These are phyloP conservation scores for Lachancea thermotolerans DNA, from an alignment of 805 yeast genomes.

Conservation along the genomic window DNA sequence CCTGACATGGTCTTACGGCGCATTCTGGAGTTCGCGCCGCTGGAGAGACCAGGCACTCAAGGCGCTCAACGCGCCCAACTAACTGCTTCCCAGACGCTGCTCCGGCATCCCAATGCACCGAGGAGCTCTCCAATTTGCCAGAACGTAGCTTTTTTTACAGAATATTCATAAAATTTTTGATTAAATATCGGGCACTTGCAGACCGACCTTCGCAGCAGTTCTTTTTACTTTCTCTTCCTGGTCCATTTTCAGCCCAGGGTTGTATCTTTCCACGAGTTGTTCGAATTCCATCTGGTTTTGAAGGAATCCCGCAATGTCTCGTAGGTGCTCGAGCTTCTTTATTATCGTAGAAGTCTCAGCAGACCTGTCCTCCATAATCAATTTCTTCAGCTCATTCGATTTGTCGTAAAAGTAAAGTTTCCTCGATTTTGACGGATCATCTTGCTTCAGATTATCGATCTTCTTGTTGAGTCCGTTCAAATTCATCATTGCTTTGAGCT, in stretches of 20 bases:
- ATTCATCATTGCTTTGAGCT: constrained; percentile 5
- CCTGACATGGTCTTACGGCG: constrained; percentile 86
- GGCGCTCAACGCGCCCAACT: neutral
- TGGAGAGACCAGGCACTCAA: constrained; percentile 44
- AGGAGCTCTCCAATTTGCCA: too few species aligned
- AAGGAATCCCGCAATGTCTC: constrained; percentile 58
- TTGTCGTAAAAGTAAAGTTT: constrained; percentile 15
- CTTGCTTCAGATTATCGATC: constrained; percentile 12
- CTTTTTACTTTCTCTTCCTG: constrained; percentile 71
- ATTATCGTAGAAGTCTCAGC: constrained; percentile 4
- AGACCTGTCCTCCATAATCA: constrained; percentile 7
- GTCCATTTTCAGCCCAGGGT: constrained; percentile 72
- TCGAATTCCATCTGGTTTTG: constrained; percentile 69
- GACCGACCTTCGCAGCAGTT: constrained; percentile 87
- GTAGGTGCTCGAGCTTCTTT: constrained; percentile 34
- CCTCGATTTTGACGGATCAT: constrained; percentile 12
- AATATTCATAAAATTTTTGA: neutral
- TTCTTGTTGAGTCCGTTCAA: constrained; percentile 12
- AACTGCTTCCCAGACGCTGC: too few species aligned
- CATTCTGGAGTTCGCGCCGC: constrained; percentile 62
- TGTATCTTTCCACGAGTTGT: constrained; percentile 76
- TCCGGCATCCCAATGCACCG: too few species aligned
- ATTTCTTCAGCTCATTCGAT: constrained; percentile 12
- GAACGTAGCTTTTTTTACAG: neutral
- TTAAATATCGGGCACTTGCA: constrained; percentile 45